Evolutionary conservation across 1,284 basidiomycete species (phyloP), one percentile per base, ranked within the genome.

Genomic region (Papiliotrema fonsecae): DNA sequence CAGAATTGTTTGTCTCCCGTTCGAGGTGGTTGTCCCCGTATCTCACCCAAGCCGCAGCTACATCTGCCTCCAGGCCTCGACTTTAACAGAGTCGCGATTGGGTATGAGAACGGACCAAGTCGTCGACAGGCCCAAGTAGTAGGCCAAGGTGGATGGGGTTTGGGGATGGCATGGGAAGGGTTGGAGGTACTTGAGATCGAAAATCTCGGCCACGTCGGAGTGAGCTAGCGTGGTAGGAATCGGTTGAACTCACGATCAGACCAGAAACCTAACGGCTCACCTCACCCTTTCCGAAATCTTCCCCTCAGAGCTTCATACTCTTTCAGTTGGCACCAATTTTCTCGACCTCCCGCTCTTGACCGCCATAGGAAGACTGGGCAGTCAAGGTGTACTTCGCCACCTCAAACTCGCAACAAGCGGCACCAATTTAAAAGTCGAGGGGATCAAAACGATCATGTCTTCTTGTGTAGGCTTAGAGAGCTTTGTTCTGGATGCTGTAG

Each of bases 101-200:
- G 6, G 22, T 16, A 30, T 14, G 21, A n/a, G 14, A 27, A 42
- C 7, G 42, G n/a, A n/a, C n/a, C n/a, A 32, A 6, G 30, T 21
- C 18, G 45, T 26, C 18, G n/a, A 27, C 24, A 18, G 26, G 13
- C 37, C 27, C 18, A 31, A 21, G 25, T 38, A 7, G 14, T 47
- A 9, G 45, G 45, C 4, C 26, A 47, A 18, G 51, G 47, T 14
- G 49, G 43, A 9, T 46, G 44, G 51, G 36, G 34, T 26, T 43
- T 65, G n/a, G 64, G 64, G 5, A 24, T 27, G 14, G 61, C 52
- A 2, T 66, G 64, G 64, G 57, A 60, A 21, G 39, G 52, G 24
- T 50, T 66, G 3, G 52, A 61, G 21, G 52, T 37, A n/a, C 47
- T 66, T 14, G 30, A 40, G n/a, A 18, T 60, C 3, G 42, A 45